Evolutionary conservation across 441 rosid species (phyloP).

Genomic region (Jatropha podagrica): DNA sequence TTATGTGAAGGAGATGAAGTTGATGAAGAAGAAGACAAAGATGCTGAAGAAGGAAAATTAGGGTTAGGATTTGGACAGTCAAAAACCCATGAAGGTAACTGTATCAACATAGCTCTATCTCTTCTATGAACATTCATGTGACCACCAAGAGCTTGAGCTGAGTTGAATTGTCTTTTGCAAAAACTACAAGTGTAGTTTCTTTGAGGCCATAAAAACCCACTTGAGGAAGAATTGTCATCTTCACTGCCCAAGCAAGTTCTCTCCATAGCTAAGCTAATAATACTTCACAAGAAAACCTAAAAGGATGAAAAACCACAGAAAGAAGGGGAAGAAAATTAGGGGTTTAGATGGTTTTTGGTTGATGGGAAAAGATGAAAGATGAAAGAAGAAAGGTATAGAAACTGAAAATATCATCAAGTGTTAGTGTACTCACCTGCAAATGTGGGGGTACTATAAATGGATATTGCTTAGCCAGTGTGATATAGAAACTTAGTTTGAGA

Average conservation of each 20-base stretch:
- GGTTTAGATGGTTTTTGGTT: too few relatives aligned
- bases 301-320: background rate
- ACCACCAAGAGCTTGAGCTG: slow-evolving; percentile 94
- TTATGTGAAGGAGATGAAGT: background rate
- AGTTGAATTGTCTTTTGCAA: slow-evolving; percentile 70
- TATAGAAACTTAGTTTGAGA: slow-evolving; percentile 43
- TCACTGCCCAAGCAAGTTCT: slow-evolving; percentile 30
- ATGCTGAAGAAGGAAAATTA: slow-evolving; percentile 19
- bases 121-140: slow-evolving; percentile 88
- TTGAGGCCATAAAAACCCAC: slow-evolving; percentile 54
- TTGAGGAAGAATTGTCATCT: slow-evolving; percentile 24
- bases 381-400: slow-evolving; percentile 23
- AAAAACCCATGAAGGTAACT: slow-evolving; percentile 55
- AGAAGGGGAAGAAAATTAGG: background rate
- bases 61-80: slow-evolving; percentile 35
- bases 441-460: slow-evolving; percentile 40
- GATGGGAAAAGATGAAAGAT: slow-evolving; percentile 7
- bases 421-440: slow-evolving; percentile 33
- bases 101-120: slow-evolving; percentile 75
- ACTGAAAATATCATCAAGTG: slow-evolving; percentile 26
- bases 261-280: slow-evolving; percentile 27
- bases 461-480: slow-evolving; percentile 40
- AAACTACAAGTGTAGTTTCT: slow-evolving; percentile 66
- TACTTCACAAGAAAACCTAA: slow-evolving; percentile 8
- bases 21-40: slow-evolving; percentile 17